Conservation (phyloP, 176 grass and related monocot genomes). For the Zea luxurians region DNA sequence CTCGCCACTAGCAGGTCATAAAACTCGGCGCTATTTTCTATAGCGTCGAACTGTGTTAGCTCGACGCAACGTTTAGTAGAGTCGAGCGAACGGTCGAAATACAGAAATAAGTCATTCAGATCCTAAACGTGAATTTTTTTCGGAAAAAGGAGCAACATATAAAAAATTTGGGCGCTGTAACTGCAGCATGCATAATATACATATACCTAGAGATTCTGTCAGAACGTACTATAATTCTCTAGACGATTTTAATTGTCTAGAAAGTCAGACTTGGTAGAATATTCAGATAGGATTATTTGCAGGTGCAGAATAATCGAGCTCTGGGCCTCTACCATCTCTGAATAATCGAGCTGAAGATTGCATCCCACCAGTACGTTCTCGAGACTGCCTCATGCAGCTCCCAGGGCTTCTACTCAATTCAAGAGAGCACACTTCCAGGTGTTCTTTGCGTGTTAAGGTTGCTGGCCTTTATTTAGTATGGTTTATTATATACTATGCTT, state of each 20-base stretch:
- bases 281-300: slow-evolving; percentile 16
- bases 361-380: not conserved
- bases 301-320: not conserved
- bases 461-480: not conserved
- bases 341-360: slow-evolving; percentile 20
- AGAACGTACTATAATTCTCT: slow-evolving; percentile 1
- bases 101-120: too few species aligned
- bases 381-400: slow-evolving; percentile 11
- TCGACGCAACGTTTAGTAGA: too few species aligned
- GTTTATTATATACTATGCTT: too few species aligned
- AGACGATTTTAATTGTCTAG: not conserved
- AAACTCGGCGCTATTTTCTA: too few species aligned
- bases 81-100: too few species aligned
- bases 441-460: not conserved
- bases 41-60: too few species aligned
- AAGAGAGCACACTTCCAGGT: too few species aligned
- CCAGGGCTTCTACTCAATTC: not conserved
- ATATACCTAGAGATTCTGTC: not conserved
- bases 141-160: too few species aligned
- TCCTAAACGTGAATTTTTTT: too few species aligned
- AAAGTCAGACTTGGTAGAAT: slow-evolving; percentile 36
- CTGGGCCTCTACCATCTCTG: not conserved
- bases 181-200: not conserved
- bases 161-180: too few species aligned
- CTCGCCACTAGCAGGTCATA: too few species aligned